A percentile compares a stretch with the other conserved stretches of the same genome.
These are phyloP conservation scores for Rhizopogon vinicolor DNA, from an alignment of 768 basidiomycete genomes.

Conservation along the genomic window DNA sequence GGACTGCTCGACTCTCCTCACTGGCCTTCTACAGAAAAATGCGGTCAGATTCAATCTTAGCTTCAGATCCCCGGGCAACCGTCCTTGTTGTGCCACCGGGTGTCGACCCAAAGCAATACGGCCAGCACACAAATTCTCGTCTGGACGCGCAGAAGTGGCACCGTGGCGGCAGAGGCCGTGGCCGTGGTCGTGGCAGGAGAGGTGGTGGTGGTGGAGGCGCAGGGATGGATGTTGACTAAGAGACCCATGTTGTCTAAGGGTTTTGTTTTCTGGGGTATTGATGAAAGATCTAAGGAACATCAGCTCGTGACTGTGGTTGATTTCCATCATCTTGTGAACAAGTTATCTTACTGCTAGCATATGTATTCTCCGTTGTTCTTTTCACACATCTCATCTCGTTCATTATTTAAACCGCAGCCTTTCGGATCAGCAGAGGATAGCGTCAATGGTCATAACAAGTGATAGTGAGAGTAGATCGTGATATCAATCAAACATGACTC, in stretches of 20 bases:
- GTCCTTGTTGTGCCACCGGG: slow-evolving; percentile 70
- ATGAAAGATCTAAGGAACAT: neutral
- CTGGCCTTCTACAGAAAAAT: slow-evolving; percentile 55
- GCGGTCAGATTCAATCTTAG: slow-evolving; percentile 74
- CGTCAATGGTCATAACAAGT: neutral
- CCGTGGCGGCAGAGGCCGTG: slow-evolving; percentile 21
- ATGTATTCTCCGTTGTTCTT: neutral
- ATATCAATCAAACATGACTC: neutral
- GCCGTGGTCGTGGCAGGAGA: slow-evolving; percentile 17
- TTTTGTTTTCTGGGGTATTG: neutral
- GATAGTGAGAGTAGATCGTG: slow-evolving; percentile 1
- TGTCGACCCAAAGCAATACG: slow-evolving; percentile 49
- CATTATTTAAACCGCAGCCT: neutral
- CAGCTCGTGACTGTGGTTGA: neutral
- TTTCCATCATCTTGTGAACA: neutral
- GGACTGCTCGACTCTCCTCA: neutral
- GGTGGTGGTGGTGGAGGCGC: slow-evolving; percentile 10
- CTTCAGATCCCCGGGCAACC: slow-evolving; percentile 56
- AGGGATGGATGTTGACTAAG: slow-evolving; percentile 26
- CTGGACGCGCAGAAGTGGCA: slow-evolving; percentile 21
- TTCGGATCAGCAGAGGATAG: neutral
- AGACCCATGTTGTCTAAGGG: neutral
- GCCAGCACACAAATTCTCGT: slow-evolving; percentile 23
- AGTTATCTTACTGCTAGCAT: neutral
- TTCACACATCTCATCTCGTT: neutral